Evolutionary conservation across 352 stramenopile species (phyloP).

Genomic region (Albugo candida): DNA sequence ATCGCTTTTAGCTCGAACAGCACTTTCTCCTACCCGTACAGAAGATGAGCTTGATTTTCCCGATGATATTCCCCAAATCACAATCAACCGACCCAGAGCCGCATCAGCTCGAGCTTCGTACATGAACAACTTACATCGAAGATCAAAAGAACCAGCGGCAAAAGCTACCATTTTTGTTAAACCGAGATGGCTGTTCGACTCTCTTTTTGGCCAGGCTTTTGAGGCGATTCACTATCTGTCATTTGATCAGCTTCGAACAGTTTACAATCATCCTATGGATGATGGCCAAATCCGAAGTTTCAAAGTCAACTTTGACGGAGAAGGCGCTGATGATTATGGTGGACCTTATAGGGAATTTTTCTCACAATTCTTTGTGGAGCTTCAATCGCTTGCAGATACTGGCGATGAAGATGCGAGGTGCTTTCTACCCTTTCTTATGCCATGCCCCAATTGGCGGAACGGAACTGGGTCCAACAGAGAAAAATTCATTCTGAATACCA

Average conservation of each 20-base stretch:
- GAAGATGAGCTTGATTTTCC: constrained; percentile 88
- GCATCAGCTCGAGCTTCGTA: constrained; percentile 47
- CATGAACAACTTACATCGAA: not conserved
- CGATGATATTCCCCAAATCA: constrained; percentile 64
- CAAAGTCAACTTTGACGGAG: constrained; percentile 89
- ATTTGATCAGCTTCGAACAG: constrained; percentile 53
- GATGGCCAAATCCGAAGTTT: constrained; percentile 80
- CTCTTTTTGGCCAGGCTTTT: constrained; percentile 72
- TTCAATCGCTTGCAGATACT: constrained; percentile 10
- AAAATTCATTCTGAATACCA: constrained; percentile 66
- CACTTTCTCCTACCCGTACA: constrained; percentile 47
- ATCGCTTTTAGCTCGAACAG: constrained; percentile 45
- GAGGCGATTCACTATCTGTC: constrained; percentile 74
- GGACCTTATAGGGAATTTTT: constrained; percentile 88
- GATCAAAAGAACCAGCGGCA: constrained; percentile 14
- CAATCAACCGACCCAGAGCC: constrained; percentile 74
- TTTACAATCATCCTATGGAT: constrained; percentile 85
- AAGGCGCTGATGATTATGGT: constrained; percentile 88
- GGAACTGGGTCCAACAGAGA: constrained; percentile 58
- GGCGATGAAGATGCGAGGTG: not conserved
- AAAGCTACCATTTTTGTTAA: constrained; percentile 17
- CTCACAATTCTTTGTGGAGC: constrained; percentile 56
- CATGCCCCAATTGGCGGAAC: constrained; percentile 75
- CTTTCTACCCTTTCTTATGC: constrained; percentile 67
- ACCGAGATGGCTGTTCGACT: constrained; percentile 24